These are phyloP conservation scores for Candida sanyaensis DNA, from an alignment of 1,139 yeast species.

Conservation along the genomic window DNA sequence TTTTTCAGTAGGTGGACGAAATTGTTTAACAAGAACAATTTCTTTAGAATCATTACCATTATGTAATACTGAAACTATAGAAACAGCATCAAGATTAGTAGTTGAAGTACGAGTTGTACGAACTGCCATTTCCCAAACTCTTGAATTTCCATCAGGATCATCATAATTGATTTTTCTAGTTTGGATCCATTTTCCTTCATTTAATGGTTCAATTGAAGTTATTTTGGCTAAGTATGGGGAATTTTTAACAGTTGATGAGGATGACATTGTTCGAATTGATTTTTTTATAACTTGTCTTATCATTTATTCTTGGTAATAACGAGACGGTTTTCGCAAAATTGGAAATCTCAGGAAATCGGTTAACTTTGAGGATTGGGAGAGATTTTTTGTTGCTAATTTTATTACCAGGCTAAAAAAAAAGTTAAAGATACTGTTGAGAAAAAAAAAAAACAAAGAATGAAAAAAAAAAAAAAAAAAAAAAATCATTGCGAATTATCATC, in stretches of 20 bases:
- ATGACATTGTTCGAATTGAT: constrained; percentile 4
- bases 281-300: constrained; percentile 1
- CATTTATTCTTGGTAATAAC: background rate
- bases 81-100: constrained; percentile 82
- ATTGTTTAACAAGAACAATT: constrained; percentile 80
- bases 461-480: background rate
- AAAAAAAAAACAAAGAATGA: no score
- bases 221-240: constrained; percentile 41
- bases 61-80: constrained; percentile 71
- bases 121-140: constrained; percentile 91
- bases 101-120: constrained; percentile 75
- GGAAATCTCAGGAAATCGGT: no score
- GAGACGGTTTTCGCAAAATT: no score
- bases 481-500: no score
- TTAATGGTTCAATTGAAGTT: constrained; percentile 29
- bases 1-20: constrained; percentile 87
- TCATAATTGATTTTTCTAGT: constrained; percentile 61
- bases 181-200: constrained; percentile 48
- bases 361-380: no score
- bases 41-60: constrained; percentile 47
- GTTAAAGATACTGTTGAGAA: no score
- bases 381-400: no score
- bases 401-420: no score
- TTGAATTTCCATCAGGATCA: constrained; percentile 64
- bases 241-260: constrained; percentile 17